Conservation (phyloP, 257 asterid species). For the Verbascum thapsus region DNA sequence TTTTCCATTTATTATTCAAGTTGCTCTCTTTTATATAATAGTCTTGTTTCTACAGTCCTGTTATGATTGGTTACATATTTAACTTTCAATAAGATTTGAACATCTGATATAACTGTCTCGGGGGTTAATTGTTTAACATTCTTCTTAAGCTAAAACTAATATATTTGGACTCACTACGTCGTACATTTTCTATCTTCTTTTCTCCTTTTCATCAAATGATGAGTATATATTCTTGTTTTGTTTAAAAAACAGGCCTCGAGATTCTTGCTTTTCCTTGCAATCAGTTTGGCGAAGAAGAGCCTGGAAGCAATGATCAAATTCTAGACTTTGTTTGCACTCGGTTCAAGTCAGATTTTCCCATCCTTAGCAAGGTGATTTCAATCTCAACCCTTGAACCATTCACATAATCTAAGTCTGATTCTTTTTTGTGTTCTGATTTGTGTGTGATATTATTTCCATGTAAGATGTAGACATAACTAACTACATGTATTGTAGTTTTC, state of each 20-base stretch:
- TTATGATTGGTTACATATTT: neutral
- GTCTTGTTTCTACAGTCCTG: neutral
- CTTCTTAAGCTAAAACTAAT: neutral
- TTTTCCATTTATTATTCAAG: neutral
- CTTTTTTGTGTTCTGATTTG: neutral
- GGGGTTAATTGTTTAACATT: neutral
- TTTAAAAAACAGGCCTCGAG: constrained; percentile 56
- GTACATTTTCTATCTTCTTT: constrained; percentile 5
- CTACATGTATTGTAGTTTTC: neutral
- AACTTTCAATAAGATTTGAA: neutral
- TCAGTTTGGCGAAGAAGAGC: constrained; percentile 90
- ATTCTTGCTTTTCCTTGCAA: constrained; percentile 89
- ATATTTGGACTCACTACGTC: neutral
- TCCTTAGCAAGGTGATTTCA: constrained; percentile 63
- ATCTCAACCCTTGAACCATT: neutral
- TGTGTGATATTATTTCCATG: neutral
- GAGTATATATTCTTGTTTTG: neutral
- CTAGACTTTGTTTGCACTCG: constrained; percentile 72
- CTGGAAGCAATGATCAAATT: constrained; percentile 70
- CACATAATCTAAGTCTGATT: neutral
- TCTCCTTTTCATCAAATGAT: neutral
- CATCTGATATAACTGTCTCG: neutral
- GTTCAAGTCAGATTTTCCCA: constrained; percentile 72
- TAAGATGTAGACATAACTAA: neutral
- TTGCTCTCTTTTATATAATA: neutral